phyloP scores from a whole-genome alignment of 306 rosid species.

The Ammopiptanthus mongolicus region DNA sequence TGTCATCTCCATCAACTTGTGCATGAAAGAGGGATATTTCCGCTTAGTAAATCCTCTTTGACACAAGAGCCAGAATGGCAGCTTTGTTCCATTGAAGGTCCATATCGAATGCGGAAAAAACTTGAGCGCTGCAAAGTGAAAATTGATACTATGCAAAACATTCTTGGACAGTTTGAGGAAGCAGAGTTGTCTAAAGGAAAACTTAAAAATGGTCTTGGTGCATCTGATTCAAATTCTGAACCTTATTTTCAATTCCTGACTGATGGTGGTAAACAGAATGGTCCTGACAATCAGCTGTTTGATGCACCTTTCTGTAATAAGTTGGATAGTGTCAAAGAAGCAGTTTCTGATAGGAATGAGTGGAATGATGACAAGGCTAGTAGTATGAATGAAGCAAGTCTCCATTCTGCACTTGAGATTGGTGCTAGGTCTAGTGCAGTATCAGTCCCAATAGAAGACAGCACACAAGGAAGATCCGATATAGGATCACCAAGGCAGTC shows the following conservation, averaged over 20 bases:
- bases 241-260: slow-evolving; percentile 55
- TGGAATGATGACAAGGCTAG: slow-evolving; percentile 93
- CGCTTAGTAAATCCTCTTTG: slow-evolving; percentile 50
- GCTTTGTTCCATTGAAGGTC: slow-evolving; percentile 99
- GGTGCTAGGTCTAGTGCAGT: slow-evolving; percentile 77
- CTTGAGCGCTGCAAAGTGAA: slow-evolving; percentile 79
- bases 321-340: slow-evolving; percentile 52
- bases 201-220: slow-evolving; percentile 42
- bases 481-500: slow-evolving; percentile 76
- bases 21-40: slow-evolving; percentile 92
- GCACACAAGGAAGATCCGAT: slow-evolving; percentile 74
- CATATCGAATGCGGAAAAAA: slow-evolving; percentile 96
- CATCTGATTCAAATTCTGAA: slow-evolving; percentile 43
- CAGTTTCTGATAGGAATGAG: slow-evolving; percentile 50
- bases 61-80: slow-evolving; percentile 79
- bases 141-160: slow-evolving; percentile 74
- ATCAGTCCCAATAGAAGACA: slow-evolving; percentile 70
- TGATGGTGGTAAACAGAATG: slow-evolving; percentile 51
- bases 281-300: slow-evolving; percentile 50
- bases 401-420: slow-evolving; percentile 92
- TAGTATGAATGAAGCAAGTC: slow-evolving; percentile 86
- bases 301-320: slow-evolving; percentile 52
- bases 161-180: slow-evolving; percentile 68
- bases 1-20: slow-evolving; percentile 93
- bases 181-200: slow-evolving; percentile 47